Evolutionary conservation across 495 filamentous ascomycete species (phyloP).

Genomic region (Penicillium samsonianum): DNA sequence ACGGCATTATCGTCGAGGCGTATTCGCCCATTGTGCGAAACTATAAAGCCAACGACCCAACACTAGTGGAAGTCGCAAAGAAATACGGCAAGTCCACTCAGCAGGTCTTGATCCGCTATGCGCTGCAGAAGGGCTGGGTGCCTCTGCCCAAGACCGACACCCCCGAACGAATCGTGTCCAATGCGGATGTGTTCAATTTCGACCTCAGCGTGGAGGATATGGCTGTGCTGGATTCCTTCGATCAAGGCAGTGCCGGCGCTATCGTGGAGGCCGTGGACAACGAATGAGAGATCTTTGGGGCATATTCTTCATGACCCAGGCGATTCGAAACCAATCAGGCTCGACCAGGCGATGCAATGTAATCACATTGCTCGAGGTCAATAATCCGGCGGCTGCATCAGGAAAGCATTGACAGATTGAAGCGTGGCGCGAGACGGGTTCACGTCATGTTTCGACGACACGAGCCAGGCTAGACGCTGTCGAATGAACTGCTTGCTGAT

Average conservation of each 20-base stretch:
- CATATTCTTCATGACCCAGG: not conserved
- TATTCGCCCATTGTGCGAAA: constrained; percentile 68
- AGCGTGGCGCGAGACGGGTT: constrained; percentile 81
- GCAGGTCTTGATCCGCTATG: constrained; percentile 57
- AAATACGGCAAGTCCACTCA: constrained; percentile 54
- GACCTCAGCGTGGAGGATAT: constrained; percentile 64
- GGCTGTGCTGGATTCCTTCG: constrained; percentile 60
- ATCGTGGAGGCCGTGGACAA: constrained; percentile 55
- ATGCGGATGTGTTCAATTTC: constrained; percentile 67
- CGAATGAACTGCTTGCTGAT: constrained; percentile 78
- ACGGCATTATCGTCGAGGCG: constrained; percentile 64
- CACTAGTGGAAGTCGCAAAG: constrained; percentile 51
- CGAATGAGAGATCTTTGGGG: constrained; percentile 28
- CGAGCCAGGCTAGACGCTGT: constrained; percentile 74
- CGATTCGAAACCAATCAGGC: not conserved
- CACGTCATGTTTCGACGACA: constrained; percentile 67
- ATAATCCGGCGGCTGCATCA: constrained; percentile 61
- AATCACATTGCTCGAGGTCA: constrained; percentile 18
- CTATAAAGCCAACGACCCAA: constrained; percentile 58
- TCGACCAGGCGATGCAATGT: not conserved
- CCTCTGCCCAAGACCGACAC: constrained; percentile 73
- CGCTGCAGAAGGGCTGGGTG: constrained; percentile 69
- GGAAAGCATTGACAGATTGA: constrained; percentile 82
- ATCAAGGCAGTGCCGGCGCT: constrained; percentile 59
- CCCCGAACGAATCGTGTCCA: constrained; percentile 61